A percentile compares a stretch with the other conserved stretches of the same genome.
Evolutionary conservation across 768 basidiomycete species (phyloP).

Genomic region (Boletus reticulatus): DNA sequence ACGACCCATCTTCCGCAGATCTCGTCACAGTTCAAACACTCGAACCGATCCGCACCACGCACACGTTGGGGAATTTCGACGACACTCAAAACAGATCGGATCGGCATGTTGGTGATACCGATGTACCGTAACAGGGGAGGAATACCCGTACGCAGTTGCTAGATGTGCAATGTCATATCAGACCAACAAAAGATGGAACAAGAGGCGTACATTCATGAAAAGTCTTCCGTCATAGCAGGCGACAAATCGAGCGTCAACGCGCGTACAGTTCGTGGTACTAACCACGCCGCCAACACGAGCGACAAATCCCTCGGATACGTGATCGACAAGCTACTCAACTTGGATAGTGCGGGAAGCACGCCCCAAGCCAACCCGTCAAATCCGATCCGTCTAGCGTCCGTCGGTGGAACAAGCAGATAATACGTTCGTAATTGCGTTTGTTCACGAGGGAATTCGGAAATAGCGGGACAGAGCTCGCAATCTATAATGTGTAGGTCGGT

Average conservation of each 20-base stretch:
- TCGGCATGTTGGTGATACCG: conserved; percentile 47
- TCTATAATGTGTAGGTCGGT: conserved; percentile 45
- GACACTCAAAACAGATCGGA: conserved; percentile 39
- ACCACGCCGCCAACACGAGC: too few species aligned
- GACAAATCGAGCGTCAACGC: too few species aligned
- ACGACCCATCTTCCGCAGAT: conserved; percentile 24
- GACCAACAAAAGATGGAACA: neutral
- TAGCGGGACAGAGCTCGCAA: conserved; percentile 64
- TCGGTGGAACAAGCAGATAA: conserved; percentile 42
- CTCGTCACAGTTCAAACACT: conserved; percentile 51
- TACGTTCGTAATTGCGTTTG: conserved; percentile 52
- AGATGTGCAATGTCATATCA: neutral
- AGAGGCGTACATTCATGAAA: conserved; percentile 41
- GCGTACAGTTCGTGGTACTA: too few species aligned
- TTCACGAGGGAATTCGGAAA: conserved; percentile 63
- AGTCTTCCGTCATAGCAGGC: conserved; percentile 38
- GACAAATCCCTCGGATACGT: conserved; percentile 64
- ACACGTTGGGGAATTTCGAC: conserved; percentile 61
- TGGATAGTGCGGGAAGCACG: conserved; percentile 55
- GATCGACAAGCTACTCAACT: conserved; percentile 54
- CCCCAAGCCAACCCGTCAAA: conserved; percentile 74
- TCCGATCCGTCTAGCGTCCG: conserved; percentile 52
- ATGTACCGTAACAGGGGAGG: conserved; percentile 54
- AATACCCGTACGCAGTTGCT: conserved; percentile 62
- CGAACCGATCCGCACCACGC: conserved; percentile 51